These are phyloP conservation scores for Sistotremastrum niveocremeum DNA, from an alignment of 768 basidiomycete genomes.

Conservation along the genomic window DNA sequence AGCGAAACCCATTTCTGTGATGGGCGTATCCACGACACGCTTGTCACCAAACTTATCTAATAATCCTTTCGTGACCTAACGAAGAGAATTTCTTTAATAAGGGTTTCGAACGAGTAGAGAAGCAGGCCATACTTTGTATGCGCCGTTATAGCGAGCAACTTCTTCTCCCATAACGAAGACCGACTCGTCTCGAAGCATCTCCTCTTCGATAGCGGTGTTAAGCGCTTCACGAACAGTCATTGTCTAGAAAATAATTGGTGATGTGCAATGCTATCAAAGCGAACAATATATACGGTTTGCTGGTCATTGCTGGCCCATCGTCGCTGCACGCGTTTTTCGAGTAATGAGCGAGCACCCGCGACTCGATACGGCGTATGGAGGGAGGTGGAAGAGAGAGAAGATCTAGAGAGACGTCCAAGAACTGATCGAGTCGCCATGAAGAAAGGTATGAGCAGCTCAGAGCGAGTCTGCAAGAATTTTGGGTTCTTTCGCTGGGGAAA, in stretches of 20 bases:
- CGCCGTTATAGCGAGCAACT: constrained; percentile 96
- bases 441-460: neutral
- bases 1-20: constrained; percentile 98
- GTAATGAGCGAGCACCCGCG: neutral
- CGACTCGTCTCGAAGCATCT: constrained; percentile 90
- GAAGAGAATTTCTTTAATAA: constrained; percentile 5
- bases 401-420: constrained; percentile 8
- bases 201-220: constrained; percentile 97
- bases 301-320: constrained; percentile 19
- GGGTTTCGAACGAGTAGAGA: constrained; percentile 1
- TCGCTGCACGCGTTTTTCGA: constrained; percentile 4
- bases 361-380: constrained; percentile 5
- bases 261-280: constrained; percentile 14
- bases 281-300: constrained; percentile 31
- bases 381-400: constrained; percentile 20
- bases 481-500: too few species aligned
- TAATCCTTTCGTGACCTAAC: constrained; percentile 91
- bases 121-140: constrained; percentile 60
- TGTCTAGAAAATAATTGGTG: neutral
- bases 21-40: constrained; percentile 93
- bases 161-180: constrained; percentile 97
- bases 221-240: constrained; percentile 99
- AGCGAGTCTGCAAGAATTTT: neutral
- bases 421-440: constrained; percentile 1
- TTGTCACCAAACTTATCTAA: constrained; percentile 99